A percentile compares a stretch with the other conserved stretches of the same genome.
These are phyloP conservation scores for Plantago elongata DNA, from an alignment of 257 asterid species.

Conservation along the genomic window DNA sequence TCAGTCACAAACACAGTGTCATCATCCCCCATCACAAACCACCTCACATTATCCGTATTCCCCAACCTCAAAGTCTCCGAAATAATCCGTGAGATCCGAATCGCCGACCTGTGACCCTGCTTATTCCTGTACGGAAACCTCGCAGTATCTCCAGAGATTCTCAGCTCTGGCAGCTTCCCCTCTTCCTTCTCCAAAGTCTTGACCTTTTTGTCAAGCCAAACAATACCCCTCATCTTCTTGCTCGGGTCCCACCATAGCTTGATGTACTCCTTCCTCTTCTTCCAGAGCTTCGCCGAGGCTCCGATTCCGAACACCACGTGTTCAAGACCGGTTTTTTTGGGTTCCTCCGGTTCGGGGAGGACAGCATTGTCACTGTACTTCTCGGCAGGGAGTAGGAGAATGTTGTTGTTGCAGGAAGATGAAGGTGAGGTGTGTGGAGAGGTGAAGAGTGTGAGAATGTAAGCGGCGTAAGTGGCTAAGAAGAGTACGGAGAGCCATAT, in stretches of 20 bases:
- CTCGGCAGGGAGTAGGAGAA: not conserved
- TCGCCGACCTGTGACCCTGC: constrained; percentile 59
- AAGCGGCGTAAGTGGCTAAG: constrained; percentile 41
- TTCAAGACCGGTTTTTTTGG: constrained; percentile 27
- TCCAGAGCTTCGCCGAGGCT: constrained; percentile 58
- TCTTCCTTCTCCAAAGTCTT: constrained; percentile 26
- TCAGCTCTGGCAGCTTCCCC: constrained; percentile 39
- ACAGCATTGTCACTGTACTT: not conserved
- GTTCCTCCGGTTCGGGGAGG: not conserved
- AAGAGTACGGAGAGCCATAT: constrained; percentile 50
- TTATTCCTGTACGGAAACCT: constrained; percentile 40
- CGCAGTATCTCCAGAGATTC: constrained; percentile 46
- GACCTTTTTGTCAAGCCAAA: constrained; percentile 47
- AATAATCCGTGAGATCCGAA: constrained; percentile 57
- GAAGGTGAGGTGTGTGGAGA: constrained; percentile 20
- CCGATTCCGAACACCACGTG: constrained; percentile 62
- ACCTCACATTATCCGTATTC: constrained; percentile 42
- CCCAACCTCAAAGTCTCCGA: constrained; percentile 53
- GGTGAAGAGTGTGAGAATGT: constrained; percentile 42
- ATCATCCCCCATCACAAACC: constrained; percentile 78
- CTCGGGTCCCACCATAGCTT: constrained; percentile 60
- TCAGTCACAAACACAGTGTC: constrained; percentile 61
- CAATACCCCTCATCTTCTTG: constrained; percentile 45
- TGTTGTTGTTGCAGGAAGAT: constrained; percentile 33
- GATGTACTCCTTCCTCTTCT: constrained; percentile 50